Base-by-base conservation (phyloP, 148 eudicot genomes). In the Rhododendron ferrugineum region DNA sequence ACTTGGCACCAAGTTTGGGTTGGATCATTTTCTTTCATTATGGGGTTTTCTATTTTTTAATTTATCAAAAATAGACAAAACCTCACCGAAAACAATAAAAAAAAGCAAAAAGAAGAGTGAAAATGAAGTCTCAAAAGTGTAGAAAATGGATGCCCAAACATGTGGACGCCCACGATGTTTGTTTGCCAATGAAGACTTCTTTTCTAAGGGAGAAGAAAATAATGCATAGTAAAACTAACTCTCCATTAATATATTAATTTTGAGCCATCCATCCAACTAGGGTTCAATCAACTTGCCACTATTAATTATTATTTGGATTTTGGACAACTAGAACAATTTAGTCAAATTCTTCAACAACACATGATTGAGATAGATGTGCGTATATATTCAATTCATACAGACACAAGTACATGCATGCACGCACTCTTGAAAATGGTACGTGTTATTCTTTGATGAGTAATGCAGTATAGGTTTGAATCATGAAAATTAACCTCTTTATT, bases 121-220 rank as follows among this genome's bases (percentile, higher is more conserved):
- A 80, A 80, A 18, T 85, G 79, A 85, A 80, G 87, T 80, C 37
- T 80, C 42, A 70, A n/a, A 58, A 66, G 54, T 50, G 78, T 79
- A 79, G 86, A 85, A 85, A 85, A 32, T 66, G 78, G 68, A 22
- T 32, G 34, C 77, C 46, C 37, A 79, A 80, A 80, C 78, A 80
- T 49, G 70, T 68, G 79, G 54, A 50, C 11, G 8, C 84, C 73
- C 84, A 20, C 70, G 81, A 66, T 70, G 37, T 36, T 46, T 85
- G 23, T 68, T 79, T 68, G 46, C 72, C 82, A 42, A 42, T 10
- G 58, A 1, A 37, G n/a, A 85, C 78, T 62, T 66, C 36, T 37
- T 78, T 78, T 34, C 20, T 37, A 49, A 74, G 42, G 68, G 80
- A 73, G 44, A 44, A 22, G 54, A 72, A 50, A 80, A 73, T 84